Base-by-base conservation (phyloP, 148 eudicot species). In the Chenopodium quinoa region DNA sequence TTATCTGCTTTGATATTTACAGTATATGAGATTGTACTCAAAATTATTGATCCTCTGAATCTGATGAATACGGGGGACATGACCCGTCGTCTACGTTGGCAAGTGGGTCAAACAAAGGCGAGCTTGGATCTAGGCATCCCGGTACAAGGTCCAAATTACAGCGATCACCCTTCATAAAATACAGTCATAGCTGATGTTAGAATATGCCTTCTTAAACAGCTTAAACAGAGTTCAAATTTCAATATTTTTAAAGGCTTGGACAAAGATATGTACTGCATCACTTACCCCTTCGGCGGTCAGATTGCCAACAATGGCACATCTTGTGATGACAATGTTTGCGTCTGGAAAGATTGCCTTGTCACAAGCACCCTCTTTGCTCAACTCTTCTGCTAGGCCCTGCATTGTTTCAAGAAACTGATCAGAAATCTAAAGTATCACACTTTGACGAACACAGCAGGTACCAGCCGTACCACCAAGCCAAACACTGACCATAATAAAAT, bases 71-170 rank as follows among this genome's bases (percentile, higher is more conserved):
- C 6, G 86, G 79, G 12, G 92, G 94, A 84, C 98, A 95, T 29
- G 98, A 87, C 23, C 98, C 98, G 77, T 95, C 98, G 71, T 95
- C 97, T 4, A 95, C 94, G 64, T 88, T 92, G 58, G 98, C 98
- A 7, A 90, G 78, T 10, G 98, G 97, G 72, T 95, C 47, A 66
- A 72, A 95, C 27, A 70, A 17, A 7, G 89, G 90, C 0, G 96
- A 95, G 79, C 79, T 54, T 37, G 94, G 96, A 82, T 95, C 98
- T 0, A 85, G 90, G 92, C 98, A 95, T 66, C 98, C 98, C 7
- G 75, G 74, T 72, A 93, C 96, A 19, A 92, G 67, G 76, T 93
- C 92, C 84, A 95, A 89, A 82, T 91, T 87, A 85, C 98, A 92
- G 19, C 98, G 93, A 67, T 95, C 96, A n/a, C 98, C 98, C 98